Evolutionary conservation across 129 eudicot genomes (phyloP).

Genomic region (Oenanthe sinensis): DNA sequence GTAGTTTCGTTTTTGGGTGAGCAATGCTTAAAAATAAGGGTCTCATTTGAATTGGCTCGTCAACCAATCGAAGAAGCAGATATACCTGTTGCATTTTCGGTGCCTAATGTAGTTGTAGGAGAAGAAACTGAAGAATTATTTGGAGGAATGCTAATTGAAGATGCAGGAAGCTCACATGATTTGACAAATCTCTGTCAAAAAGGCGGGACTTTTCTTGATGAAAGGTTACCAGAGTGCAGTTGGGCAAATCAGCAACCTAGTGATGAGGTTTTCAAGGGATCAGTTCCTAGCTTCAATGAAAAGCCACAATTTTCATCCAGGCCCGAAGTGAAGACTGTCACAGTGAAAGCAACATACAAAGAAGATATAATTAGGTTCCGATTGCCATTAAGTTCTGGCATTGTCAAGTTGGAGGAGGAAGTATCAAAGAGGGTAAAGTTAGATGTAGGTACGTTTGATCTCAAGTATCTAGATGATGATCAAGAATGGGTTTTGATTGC

Average conservation of each 20-base stretch:
- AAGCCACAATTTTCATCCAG: conserved; percentile 38
- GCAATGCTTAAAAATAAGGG: conserved; percentile 20
- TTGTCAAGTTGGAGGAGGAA: conserved; percentile 55
- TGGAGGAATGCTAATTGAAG: conserved; percentile 64
- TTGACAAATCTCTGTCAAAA: conserved; percentile 52
- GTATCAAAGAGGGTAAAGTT: conserved; percentile 73
- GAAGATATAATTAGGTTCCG: conserved; percentile 82
- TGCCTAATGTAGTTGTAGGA: conserved; percentile 32
- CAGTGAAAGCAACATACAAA: conserved; percentile 69
- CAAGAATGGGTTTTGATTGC: conserved; percentile 76
- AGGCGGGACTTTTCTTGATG: conserved; percentile 38
- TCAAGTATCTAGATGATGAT: conserved; percentile 84
- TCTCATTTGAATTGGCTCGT: conserved; percentile 24
- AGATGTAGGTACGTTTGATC: conserved; percentile 53
- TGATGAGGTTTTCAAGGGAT: conserved; percentile 11
- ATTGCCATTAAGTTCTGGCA: conserved; percentile 37
- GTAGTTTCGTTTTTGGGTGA: conserved; percentile 28
- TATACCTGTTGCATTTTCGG: conserved; percentile 27
- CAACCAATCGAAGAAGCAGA: conserved; percentile 37
- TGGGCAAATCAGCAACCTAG: conserved; percentile 26
- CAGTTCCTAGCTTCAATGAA: conserved; percentile 1
- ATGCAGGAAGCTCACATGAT: conserved; percentile 93
- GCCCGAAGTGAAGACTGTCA: conserved; percentile 48
- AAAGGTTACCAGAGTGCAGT: conserved; percentile 39
- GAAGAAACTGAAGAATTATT: conserved; percentile 49